These are phyloP conservation scores for Straminergon stramineum DNA, from an alignment of 225 moss, liverwort and hornwort species.

Conservation along the genomic window DNA sequence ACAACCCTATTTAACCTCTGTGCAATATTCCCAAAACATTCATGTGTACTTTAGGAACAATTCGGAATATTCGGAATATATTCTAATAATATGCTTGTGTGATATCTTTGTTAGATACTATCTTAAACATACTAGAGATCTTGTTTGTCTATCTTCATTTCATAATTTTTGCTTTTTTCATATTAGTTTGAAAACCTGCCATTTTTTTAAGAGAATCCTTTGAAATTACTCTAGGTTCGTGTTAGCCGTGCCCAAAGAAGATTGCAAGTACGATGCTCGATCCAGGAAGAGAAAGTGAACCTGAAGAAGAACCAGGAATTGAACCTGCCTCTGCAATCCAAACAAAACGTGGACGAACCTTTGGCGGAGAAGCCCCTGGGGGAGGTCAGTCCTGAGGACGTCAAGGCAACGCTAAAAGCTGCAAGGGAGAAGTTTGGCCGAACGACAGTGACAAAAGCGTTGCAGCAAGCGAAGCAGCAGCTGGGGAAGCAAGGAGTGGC, in stretches of 20 bases:
- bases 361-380: neutral
- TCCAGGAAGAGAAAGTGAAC: slow-evolving; percentile 20
- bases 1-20: neutral
- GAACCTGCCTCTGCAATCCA: slow-evolving; percentile 30
- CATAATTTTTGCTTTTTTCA: neutral
- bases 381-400: neutral
- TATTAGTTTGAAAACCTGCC: neutral
- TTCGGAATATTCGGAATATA: neutral
- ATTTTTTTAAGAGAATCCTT: neutral
- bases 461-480: slow-evolving; percentile 43
- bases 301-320: slow-evolving; percentile 12
- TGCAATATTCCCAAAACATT: neutral
- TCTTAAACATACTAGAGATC: neutral
- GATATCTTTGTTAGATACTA: neutral
- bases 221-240: slow-evolving; percentile 1
- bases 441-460: slow-evolving; percentile 30
- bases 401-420: slow-evolving; percentile 10
- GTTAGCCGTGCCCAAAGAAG: neutral
- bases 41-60: neutral
- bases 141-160: neutral
- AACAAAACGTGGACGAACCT: neutral
- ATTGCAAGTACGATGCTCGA: slow-evolving; percentile 11
- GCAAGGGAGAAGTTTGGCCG: slow-evolving; percentile 15
- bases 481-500: slow-evolving; percentile 43
- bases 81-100: neutral